Percentiles rank a stretch among this genome's conserved stretches.
Conservation (phyloP, 768 basidiomycete genomes). For the Sarcodon sp. region DNA sequence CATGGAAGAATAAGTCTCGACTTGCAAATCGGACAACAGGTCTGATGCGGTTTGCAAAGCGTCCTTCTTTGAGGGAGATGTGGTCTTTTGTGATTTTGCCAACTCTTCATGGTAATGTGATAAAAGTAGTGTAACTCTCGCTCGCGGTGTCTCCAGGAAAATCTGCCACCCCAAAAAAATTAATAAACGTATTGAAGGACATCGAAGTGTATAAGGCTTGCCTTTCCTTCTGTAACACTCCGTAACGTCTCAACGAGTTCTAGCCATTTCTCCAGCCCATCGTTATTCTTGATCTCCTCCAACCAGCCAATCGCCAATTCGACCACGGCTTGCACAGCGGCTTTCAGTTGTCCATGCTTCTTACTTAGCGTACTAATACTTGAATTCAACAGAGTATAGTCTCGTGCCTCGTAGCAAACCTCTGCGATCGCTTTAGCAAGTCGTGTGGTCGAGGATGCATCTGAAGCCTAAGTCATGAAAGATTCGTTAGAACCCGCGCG, state of each 20-base stretch:
- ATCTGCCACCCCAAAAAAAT: constrained; percentile 38
- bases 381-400: constrained; percentile 60
- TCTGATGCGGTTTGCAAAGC: constrained; percentile 82
- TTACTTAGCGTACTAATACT: constrained; percentile 66
- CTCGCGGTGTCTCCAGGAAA: constrained; percentile 92
- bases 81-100: constrained; percentile 29
- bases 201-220: constrained; percentile 18
- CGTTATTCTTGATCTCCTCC: constrained; percentile 53
- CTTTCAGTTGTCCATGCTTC: constrained; percentile 96
- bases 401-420: constrained; percentile 57
- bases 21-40: constrained; percentile 86
- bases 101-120: constrained; percentile 77
- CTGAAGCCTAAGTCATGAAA: constrained; percentile 58
- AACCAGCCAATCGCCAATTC: constrained; percentile 79
- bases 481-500: background rate
- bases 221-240: constrained; percentile 94
- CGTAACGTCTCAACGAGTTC: constrained; percentile 84
- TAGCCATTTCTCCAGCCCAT: constrained; percentile 69
- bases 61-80: constrained; percentile 35
- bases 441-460: constrained; percentile 82
- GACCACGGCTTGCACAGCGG: constrained; percentile 81
- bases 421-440: constrained; percentile 65
- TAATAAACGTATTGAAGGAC: background rate
- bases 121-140: constrained; percentile 82
- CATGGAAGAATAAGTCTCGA: constrained; percentile 99